phyloP scores from a whole-genome alignment of 2,329 filamentous ascomycete species.

The Aspergillus awamori region DNA sequence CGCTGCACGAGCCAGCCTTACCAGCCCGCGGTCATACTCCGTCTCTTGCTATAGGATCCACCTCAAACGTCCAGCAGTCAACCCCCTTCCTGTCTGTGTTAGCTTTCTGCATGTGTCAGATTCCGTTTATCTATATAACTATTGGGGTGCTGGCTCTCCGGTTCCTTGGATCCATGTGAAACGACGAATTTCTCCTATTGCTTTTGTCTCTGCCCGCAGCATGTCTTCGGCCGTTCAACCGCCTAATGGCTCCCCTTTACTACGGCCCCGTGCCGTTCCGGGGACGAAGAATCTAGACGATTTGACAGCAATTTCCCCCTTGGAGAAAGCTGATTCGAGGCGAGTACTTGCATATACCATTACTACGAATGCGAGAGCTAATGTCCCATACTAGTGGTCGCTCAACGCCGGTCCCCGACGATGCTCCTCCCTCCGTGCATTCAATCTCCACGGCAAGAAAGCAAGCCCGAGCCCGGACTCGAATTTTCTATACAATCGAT shows the following conservation, averaged over 20 bases:
- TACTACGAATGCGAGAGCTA: neutral
- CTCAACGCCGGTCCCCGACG: constrained; percentile 80
- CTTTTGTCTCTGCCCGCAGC: constrained; percentile 19
- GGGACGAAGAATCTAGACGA: constrained; percentile 32
- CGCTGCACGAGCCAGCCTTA: constrained; percentile 9
- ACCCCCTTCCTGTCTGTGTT: neutral
- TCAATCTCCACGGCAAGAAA: constrained; percentile 83
- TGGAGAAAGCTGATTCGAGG: constrained; percentile 43
- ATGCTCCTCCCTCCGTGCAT: constrained; percentile 90
- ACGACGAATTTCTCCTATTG: constrained; percentile 2
- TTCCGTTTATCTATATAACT: constrained; percentile 6
- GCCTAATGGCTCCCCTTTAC: constrained; percentile 27
- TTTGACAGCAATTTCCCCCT: constrained; percentile 25
- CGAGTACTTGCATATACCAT: constrained; percentile 16
- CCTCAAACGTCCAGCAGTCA: neutral
- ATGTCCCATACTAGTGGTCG: constrained; percentile 63
- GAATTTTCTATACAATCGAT: constrained; percentile 90
- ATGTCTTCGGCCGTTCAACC: constrained; percentile 37
- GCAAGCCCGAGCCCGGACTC: constrained; percentile 76
- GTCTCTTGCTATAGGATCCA: constrained; percentile 6
- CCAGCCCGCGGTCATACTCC: neutral
- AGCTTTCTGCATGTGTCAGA: constrained; percentile 3
- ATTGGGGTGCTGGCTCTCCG: neutral
- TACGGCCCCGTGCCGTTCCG: constrained; percentile 40
- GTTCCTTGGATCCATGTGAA: constrained; percentile 24